A percentile compares a stretch with the other conserved stretches of the same genome.
phyloP scores from a whole-genome alignment of 768 basidiomycete genomes.

The Pleurotus salmoneostramineus region DNA sequence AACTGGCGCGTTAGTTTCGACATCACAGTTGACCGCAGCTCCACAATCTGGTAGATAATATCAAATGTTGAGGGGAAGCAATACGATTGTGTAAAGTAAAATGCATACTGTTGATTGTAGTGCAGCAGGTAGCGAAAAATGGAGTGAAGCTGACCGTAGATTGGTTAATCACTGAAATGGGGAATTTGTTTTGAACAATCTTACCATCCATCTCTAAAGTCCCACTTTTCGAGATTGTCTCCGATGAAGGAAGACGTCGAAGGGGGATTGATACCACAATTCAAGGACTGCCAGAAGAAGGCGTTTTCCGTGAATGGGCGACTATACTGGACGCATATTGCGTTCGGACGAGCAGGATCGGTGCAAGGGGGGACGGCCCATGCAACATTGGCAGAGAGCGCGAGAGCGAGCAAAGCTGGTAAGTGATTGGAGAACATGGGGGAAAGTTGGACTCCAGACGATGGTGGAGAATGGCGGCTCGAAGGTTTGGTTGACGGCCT shows the following conservation, averaged over 20 bases:
- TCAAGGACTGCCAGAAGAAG: not conserved
- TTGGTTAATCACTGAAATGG: constrained; percentile 24
- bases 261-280: not conserved
- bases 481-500: not conserved
- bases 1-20: not conserved
- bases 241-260: not conserved
- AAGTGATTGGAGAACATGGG: not conserved
- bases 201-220: not conserved
- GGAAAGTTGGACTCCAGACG: not conserved
- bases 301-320: not conserved
- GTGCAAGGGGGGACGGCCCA: not conserved
- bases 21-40: not conserved
- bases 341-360: not conserved
- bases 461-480: not conserved
- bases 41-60: not conserved
- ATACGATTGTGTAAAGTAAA: too few species aligned
- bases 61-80: too few species aligned
- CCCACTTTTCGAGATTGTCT: not conserved
- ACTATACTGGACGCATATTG: not conserved
- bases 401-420: not conserved
- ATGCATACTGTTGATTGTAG: not conserved
- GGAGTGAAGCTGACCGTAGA: not conserved
- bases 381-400: not conserved
- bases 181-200: not conserved
- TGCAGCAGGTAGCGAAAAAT: not conserved